Conservation (phyloP, 345 rosid species). For the Murraya paniculata region DNA sequence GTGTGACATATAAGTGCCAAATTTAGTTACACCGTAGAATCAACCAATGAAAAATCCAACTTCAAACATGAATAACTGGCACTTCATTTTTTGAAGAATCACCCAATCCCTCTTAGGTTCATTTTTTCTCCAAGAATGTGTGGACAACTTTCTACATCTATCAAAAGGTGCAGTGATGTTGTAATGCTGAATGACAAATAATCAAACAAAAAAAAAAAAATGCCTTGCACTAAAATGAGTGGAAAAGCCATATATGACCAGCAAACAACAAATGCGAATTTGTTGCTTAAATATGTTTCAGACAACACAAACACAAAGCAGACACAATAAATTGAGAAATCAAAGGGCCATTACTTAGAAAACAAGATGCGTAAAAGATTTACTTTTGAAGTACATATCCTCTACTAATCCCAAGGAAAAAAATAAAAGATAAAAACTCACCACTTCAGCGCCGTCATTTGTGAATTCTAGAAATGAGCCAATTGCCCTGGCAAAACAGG, state of each 20-base stretch:
- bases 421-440: constrained; percentile 29
- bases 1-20: neutral
- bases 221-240: neutral
- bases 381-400: neutral
- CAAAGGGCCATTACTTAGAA: neutral
- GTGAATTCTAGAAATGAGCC: constrained; percentile 96
- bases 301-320: neutral
- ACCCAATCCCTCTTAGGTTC: neutral
- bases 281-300: neutral
- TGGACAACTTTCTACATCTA: neutral
- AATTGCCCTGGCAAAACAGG: constrained; percentile 67
- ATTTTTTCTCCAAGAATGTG: neutral
- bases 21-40: neutral
- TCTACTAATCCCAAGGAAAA: neutral
- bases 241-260: neutral
- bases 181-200: neutral
- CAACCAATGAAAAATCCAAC: neutral
- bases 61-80: neutral
- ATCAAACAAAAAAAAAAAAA: neutral
- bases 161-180: neutral
- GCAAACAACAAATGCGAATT: neutral
- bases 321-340: neutral
- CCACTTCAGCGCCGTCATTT: constrained; percentile 83
- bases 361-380: constrained; percentile 2
- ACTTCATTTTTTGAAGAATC: neutral